Evolutionary conservation across 495 filamentous ascomycete species (phyloP), one percentile per base, ranked within the genome.

Genomic region (Baudoinia panamericana): DNA sequence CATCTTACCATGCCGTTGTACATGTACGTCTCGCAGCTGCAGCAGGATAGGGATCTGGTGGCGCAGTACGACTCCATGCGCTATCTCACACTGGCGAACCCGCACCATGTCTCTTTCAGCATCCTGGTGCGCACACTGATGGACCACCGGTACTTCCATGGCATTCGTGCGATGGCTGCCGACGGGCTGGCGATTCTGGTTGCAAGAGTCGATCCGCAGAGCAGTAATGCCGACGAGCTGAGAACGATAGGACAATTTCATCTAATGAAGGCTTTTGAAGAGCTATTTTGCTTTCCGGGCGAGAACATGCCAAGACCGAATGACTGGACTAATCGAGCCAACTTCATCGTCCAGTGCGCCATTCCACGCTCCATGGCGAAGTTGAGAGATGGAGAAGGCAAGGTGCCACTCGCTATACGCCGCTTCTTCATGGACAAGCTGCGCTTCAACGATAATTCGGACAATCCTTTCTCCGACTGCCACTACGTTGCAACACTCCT

Each of bases 11-110:
- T 93, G 75, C 84, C 83, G 6, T 70, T 79, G 2, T 96, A 95
- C 64, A 99, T 99, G 90, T 94, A 84, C 55, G 69, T 93, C 39
- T 95, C 90, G 0, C 90, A 99, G 56, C 65, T 99, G 30, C 90
- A 99, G 53, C 92, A 99, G 54, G 90, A 99, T 63, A 70, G 87
- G 45, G 90, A 99, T 63, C 84, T 99, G 32, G 80, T 93, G 33
- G 90, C 90, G 9, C 90, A 99, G 46, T 71, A 92, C 43, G 90
- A 97, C 67, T 74, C 75, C 2, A 61, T 81, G 32, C 72, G 76
- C 53, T 77, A 68, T 49, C 72, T 81, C 53, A 58, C 65, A 8
- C 58, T 56, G 1, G 71, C 75, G 41, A 63, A 68, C 32, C 62
- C 75, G 10, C 80, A 87, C 58, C 71, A 76, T 19, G 66, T 96